Base-by-base conservation (phyloP, 495 filamentous ascomycete genomes). In the Chaetomium cochliodes region DNA sequence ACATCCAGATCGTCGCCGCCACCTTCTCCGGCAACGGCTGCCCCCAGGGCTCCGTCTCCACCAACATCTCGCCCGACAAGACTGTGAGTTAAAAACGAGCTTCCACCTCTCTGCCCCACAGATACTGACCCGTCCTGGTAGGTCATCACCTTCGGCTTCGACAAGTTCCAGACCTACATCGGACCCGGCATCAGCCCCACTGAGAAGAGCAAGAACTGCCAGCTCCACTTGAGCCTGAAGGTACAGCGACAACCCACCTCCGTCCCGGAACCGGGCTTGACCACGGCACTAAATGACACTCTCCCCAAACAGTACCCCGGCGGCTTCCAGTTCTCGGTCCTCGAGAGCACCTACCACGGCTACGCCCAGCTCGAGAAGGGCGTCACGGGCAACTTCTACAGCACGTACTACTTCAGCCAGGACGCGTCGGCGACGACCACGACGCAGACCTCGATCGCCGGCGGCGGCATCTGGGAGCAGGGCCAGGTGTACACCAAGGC, bases 1-100 rank as follows among this genome's bases (percentile, higher is more conserved):
- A 79, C 66, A 83, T 85, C 69, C 73, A 73, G 72, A 80, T 82
- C 71, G 30, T 84, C 65, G 82, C 80, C 33, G 84, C 82, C 46
- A 85, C 82, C 18, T 87, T 85, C 57, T 88, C 81, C 57, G 84
- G 84, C 59, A 85, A 79, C 69, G 83, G 83, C 28, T 87, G 84
- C 71, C 81, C 80, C 25, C 81, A 85, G 70, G 77, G 78, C 50
- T 75, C 78, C 58, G 77, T 85, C 30, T 75, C 78, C 42, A 80
- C 76, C 56, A 76, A 76, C 67, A 74, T 86, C 70, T 81, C 82
- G 25, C 67, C 74, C 18, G 82, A 86, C 70, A 76, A 77, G 73
- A 81, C 80, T 51, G 81, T 80, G 56, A 76, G 77, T 66, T 9
- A 23, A 20, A 2, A 39, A 4, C 39, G 22, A 47, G 3, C 20